Evolutionary conservation across 768 basidiomycete species (phyloP), one percentile per base, ranked within the genome.

Genomic region (Lenzites betulinus): DNA sequence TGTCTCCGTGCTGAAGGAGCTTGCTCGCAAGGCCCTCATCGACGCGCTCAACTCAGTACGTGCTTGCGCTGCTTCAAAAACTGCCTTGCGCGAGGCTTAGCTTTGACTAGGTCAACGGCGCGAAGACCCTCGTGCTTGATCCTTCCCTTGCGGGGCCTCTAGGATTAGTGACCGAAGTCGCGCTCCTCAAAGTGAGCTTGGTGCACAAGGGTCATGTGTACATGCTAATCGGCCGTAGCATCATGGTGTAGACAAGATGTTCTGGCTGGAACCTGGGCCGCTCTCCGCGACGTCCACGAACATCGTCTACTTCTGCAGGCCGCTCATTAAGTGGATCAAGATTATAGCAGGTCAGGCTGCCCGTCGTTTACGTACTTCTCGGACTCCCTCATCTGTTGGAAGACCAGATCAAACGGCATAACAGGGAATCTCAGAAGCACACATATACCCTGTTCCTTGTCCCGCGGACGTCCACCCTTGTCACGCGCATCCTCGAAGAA

Each of bases 181-280:
- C 94, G 1, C 74, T 95, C 16, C 78, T 98, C 56, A 98, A 98
- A 86, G 97, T 95, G 52, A 28, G 67, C 11, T 22, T 23, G 18
- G 5, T 18, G 18, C 2, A 3, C 12, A 5, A 9, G 30, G 4
- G 30, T 11, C 22, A 8, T 48, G 8, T 7, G 3, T 30, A 11
- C 0, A 11, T 4, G 9, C 39, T 52, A 8, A 49, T 26, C 18
- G n/a, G 28, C 13, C 23, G 56, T 66, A 98, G 96, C 92, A 98
- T 71, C 95, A 98, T 86, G 95, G 94, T 6, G 93, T 99, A 3
- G 95, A 98, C 78, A 97, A 97, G 80, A 96, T 99, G 92, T 97
- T 95, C 77, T 99, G 97, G 96, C 85, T 99, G 23, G 97, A 98
- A 75, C 74, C 89, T 12, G 95, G 95, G 18, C 88, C 92, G 9